Evolutionary conservation across 192 early-diverging fungal species (phyloP).

Genomic region (Coemansia reversa): DNA sequence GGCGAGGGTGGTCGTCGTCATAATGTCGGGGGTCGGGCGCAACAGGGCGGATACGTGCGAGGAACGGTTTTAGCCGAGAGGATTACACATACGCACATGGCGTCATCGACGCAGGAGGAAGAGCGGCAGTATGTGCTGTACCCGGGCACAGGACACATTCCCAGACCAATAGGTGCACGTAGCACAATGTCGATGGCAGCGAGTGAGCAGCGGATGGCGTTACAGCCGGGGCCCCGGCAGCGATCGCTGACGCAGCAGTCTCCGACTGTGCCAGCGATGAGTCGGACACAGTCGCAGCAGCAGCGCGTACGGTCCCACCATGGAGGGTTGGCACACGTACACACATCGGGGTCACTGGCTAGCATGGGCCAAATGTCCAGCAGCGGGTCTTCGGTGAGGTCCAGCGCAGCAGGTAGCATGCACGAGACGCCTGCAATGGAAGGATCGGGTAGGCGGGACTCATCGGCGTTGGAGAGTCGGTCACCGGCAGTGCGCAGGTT

Average conservation of each 20-base stretch:
- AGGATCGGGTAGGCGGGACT: no score
- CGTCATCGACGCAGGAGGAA: background rate
- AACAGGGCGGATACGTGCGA: background rate
- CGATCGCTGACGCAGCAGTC: constrained; percentile 43
- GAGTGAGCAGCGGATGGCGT: background rate
- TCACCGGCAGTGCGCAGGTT: no score
- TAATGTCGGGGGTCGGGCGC: no score
- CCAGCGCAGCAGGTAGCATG: no score
- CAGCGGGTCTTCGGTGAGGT: constrained; percentile 6
- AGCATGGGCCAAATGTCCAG: constrained; percentile 11
- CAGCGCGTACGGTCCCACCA: constrained; percentile 17
- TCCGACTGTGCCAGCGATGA: constrained; percentile 11
- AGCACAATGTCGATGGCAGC: background rate
- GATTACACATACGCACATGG: constrained; percentile 17
- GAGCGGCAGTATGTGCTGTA: background rate
- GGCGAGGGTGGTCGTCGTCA: background rate
- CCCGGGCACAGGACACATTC: background rate
- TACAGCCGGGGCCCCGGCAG: constrained; percentile 24
- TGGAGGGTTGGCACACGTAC: constrained; percentile 24
- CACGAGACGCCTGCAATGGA: no score
- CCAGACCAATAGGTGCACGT: background rate
- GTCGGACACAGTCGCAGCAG: constrained; percentile 7
- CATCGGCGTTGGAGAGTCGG: no score
- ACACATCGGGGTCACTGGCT: constrained; percentile 11
- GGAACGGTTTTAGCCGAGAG: background rate